Base-by-base conservation (phyloP, 2,329 filamentous ascomycete species). In the Aspergillus quadricinctus region DNA sequence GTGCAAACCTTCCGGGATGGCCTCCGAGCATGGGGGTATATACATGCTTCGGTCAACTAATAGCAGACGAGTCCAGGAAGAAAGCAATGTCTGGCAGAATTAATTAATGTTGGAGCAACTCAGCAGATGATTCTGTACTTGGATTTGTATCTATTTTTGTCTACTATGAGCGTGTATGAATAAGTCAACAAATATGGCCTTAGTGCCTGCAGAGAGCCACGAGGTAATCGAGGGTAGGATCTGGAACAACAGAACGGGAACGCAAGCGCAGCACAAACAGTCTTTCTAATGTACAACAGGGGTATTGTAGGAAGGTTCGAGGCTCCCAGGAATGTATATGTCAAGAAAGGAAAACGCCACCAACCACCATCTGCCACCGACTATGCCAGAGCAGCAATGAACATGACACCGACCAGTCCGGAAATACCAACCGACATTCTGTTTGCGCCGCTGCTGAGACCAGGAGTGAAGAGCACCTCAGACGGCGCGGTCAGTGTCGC, bases 361-460 rank as follows among this genome's bases (percentile, higher is more conserved):
- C 43, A 27, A 6, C 41, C 35, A 52, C 40, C 40, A 41, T 50
- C 50, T 23, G 11, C n/a, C 3, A 46, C 29, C 27, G 41, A 27
- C 43, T 54, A 66, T 14, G 54, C 60, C 48, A 68, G 48, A 49
- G 66, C 17, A 1, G 58, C 59, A 43, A 68, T 14, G n/a, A 49
- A 52, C 1, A 65, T 21, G 4, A 59, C 61, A 19, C 58, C 60
- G 17, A 61, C 9, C 14, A 69, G 21, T 19, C 59, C 48, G 4
- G 61, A 48, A 17, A 56, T 28, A 11, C 60, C 55, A 11, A 65
- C 48, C 8, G 62, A 58, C 31, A 66, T 10, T 35, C 49, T 64
- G 40, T 53, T 59, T 3, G 64, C 67, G 14, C 59, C 60, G 4
- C 63, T 65, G 3, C 66, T 70, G 55, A 68, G 68, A 2, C 67